Conservation (phyloP, 768 basidiomycete species). For the Psilocybe sp. region DNA sequence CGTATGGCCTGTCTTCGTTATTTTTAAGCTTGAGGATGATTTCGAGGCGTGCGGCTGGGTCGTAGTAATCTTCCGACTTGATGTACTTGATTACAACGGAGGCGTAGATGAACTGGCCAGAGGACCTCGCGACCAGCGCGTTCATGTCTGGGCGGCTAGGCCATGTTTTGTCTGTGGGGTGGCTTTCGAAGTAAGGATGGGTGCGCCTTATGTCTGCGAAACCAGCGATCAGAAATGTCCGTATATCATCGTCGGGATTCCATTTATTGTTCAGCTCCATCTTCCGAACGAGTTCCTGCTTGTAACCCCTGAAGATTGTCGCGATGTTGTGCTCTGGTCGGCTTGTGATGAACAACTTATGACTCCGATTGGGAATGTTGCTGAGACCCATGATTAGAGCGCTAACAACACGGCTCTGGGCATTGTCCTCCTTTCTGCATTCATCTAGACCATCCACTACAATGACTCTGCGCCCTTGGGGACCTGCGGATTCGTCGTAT, state of each 20-base stretch:
- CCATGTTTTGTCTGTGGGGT: not conserved
- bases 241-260: conserved; percentile 1
- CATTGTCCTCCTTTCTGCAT: not conserved
- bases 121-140: not conserved
- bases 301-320: not conserved
- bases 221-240: not conserved
- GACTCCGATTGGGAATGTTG: not conserved
- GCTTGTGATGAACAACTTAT: conserved; percentile 2
- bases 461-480: conserved; percentile 1
- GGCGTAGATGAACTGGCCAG: conserved; percentile 8
- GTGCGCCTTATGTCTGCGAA: not conserved
- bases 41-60: not conserved
- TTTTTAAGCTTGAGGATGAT: not conserved
- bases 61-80: not conserved
- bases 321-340: conserved; percentile 6
- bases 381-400: not conserved
- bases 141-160: not conserved
- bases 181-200: not conserved
- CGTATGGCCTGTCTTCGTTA: not conserved
- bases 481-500: not conserved
- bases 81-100: conserved; percentile 3
- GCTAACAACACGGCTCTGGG: conserved; percentile 2
- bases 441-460: conserved; percentile 12
- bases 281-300: not conserved
- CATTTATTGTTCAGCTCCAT: not conserved